These are phyloP conservation scores for Plasmodium berghei DNA, from an alignment of 169 alveolate species.

Conservation along the genomic window DNA sequence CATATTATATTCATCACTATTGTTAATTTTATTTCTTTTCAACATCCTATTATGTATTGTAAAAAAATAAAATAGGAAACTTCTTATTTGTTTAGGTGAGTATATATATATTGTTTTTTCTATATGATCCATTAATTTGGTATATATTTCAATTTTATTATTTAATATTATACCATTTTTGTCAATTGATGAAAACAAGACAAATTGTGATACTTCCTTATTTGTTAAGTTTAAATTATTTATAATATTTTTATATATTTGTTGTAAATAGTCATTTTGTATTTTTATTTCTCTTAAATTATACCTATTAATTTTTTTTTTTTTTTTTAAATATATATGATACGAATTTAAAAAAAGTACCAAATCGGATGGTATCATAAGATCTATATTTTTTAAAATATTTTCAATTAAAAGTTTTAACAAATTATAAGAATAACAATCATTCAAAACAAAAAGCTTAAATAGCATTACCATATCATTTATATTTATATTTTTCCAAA, in stretches of 20 bases:
- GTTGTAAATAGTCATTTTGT: not conserved
- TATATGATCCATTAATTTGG: conserved; percentile 11
- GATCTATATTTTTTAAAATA: conserved; percentile 3
- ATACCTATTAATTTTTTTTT: conserved; percentile 3
- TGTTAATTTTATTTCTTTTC: not conserved
- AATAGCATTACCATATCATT: conserved; percentile 36
- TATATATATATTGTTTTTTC: conserved; percentile 4
- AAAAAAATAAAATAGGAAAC: conserved; percentile 20
- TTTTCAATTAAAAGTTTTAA: conserved; percentile 9
- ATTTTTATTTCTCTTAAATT: conserved; percentile 17
- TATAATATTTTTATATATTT: conserved; percentile 1
- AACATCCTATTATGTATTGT: conserved; percentile 13
- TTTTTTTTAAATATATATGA: conserved; percentile 28
- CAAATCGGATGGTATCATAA: conserved; percentile 24
- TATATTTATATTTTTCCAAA: conserved; percentile 38
- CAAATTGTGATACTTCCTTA: conserved; percentile 36
- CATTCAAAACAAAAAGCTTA: conserved; percentile 44
- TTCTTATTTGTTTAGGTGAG: conserved; percentile 35
- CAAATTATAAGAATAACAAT: conserved; percentile 28
- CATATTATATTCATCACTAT: not conserved
- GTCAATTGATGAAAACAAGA: conserved; percentile 14
- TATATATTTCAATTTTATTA: conserved; percentile 16
- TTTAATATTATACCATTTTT: conserved; percentile 16
- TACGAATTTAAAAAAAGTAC: conserved; percentile 36
- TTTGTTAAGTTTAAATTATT: conserved; percentile 30